Evolutionary conservation across 495 filamentous ascomycete genomes (phyloP), one percentile per base, ranked within the genome.

Genomic region (Penicillium desertorum): DNA sequence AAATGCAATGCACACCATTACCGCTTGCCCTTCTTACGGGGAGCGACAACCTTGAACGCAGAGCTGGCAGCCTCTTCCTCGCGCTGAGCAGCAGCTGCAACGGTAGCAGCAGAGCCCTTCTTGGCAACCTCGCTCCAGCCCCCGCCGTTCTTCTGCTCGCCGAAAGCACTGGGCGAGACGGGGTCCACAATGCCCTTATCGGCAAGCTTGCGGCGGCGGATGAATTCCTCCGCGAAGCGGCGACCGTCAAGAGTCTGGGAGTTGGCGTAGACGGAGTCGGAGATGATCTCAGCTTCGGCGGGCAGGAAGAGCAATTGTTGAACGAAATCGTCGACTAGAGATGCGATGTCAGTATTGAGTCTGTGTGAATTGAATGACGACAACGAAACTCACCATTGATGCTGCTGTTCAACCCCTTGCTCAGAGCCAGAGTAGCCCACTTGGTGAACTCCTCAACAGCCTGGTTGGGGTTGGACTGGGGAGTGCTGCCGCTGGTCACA

Each of bases 41-140:
- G 82, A 44, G 89, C 84, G 41, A 98, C 93, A 43, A 98, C 88
- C 78, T 91, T 90, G 76, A 96, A 98, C 6, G 83, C 83, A 10
- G 84, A 76, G 66, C 75, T 80, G 58, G 78, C 71, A 57, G 76
- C 72, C 51, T 81, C 77, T 58, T 83, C 81, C 62, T 81, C 72
- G 14, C 76, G 78, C 20, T 64, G 70, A 16, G 72, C 70, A 62
- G 78, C 80, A 11, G 74, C 66, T 25, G 79, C 45, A 57, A 60
- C 47, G 14, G 51, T 59, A 14, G 61, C 62, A 27, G 66, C 55
- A 8, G 66, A 80, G 6, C 85, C 83, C 81, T 96, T 96, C 85
- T 97, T 97, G 9, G 94, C 94, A 62, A 98, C 94, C 76, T 98
- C 95, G 65, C 83, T 96, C 94, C 94, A 98, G 25, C 94, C 94